Percentiles rank a stretch among this genome's conserved stretches.
Conservation (phyloP, 108 stramenopile species). For the Aurantiochytrium sp. region DNA sequence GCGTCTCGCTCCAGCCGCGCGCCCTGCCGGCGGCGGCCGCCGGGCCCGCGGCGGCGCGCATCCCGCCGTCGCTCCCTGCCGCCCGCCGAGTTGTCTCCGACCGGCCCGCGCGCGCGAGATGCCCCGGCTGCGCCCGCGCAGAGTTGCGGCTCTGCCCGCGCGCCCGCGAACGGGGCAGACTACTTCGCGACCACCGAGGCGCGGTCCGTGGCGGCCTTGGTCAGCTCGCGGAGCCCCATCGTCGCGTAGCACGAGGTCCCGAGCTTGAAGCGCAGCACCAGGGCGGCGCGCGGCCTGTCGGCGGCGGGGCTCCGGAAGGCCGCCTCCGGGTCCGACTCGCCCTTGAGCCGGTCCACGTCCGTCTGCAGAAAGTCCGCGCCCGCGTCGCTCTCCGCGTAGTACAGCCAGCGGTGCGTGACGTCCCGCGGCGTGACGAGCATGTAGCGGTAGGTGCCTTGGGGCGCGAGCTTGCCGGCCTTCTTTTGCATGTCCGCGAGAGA, state of each 20-base stretch:
- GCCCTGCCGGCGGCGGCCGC: too few species aligned
- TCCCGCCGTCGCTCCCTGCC: too few species aligned
- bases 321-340: neutral
- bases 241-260: conserved; percentile 8
- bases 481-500: neutral
- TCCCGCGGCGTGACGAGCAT: neutral
- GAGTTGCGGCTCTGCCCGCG: too few species aligned
- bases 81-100: too few species aligned
- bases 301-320: neutral
- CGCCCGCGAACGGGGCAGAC: too few species aligned
- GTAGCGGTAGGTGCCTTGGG: neutral
- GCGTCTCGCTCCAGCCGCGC: too few species aligned
- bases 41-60: too few species aligned
- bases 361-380: neutral
- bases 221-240: conserved; percentile 16
- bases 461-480: neutral
- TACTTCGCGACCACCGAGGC: neutral
- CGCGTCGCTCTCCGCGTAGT: neutral
- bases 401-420: neutral
- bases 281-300: neutral
- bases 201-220: neutral
- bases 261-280: neutral
- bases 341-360: neutral
- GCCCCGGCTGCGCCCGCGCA: too few species aligned
- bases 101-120: too few species aligned